Conservation (phyloP, 257 asterid species). For the Solanum clarkiae region DNA sequence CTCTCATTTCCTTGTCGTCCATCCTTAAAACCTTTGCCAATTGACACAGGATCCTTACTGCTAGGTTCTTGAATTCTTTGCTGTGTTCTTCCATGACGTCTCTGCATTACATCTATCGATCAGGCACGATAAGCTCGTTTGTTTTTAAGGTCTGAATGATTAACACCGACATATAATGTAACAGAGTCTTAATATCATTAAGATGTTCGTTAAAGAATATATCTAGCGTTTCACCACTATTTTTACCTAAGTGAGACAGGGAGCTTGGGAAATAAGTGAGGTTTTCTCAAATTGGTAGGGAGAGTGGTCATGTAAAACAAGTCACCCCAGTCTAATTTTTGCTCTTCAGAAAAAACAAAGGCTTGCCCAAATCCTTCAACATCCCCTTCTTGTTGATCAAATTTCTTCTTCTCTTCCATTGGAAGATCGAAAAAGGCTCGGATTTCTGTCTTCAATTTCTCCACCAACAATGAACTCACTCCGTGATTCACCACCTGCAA, state of each 20-base stretch:
- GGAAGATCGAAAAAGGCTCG: not conserved
- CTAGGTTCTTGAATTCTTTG: conserved; percentile 17
- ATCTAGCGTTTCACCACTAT: not conserved
- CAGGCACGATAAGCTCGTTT: not conserved
- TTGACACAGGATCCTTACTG: conserved; percentile 13
- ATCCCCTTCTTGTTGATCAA: not conserved
- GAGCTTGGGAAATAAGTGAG: not conserved
- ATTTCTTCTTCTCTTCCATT: not conserved
- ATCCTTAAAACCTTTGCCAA: conserved; percentile 33
- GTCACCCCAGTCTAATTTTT: not conserved
- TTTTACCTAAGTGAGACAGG: not conserved
- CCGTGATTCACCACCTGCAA: not conserved
- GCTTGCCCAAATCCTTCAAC: not conserved
- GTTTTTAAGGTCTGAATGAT: not conserved
- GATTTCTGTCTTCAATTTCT: not conserved
- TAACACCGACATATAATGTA: not conserved
- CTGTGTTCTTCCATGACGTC: conserved; percentile 22
- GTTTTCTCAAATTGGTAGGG: not conserved
- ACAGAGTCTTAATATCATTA: not conserved
- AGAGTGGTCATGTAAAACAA: not conserved
- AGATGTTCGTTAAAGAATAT: not conserved
- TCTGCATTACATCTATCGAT: conserved; percentile 2
- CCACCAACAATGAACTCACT: not conserved
- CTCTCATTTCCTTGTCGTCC: conserved; percentile 20
- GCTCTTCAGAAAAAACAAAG: not conserved